These are phyloP conservation scores for Macroventuria anomochaeta DNA, from an alignment of 2,329 filamentous ascomycete species.

Conservation along the genomic window DNA sequence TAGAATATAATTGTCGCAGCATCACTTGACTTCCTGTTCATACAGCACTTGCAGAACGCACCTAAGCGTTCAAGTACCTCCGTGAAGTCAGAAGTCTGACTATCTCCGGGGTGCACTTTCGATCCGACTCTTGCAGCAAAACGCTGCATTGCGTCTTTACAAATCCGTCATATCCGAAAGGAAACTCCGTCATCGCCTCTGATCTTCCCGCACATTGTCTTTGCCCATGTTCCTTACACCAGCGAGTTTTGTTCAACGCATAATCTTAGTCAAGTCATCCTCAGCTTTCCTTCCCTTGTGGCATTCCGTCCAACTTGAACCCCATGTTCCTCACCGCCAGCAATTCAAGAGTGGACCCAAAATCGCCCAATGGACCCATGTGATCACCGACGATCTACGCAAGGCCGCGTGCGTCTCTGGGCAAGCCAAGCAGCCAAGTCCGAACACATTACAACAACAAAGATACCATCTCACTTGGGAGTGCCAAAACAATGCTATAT, in stretches of 20 bases:
- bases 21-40: too few relatives aligned
- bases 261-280: background rate
- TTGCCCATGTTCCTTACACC: too few relatives aligned
- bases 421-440: slow-evolving; percentile 20
- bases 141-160: too few relatives aligned
- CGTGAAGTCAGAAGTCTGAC: too few relatives aligned
- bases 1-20: too few relatives aligned
- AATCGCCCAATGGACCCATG: slow-evolving; percentile 2
- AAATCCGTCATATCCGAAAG: too few relatives aligned
- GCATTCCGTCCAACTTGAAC: background rate
- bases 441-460: slow-evolving; percentile 2
- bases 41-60: too few relatives aligned
- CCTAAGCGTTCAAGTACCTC: too few relatives aligned
- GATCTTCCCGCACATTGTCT: too few relatives aligned
- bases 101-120: too few relatives aligned
- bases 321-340: slow-evolving; percentile 11
- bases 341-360: background rate
- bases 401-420: slow-evolving; percentile 14
- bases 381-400: slow-evolving; percentile 17
- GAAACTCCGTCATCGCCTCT: too few relatives aligned
- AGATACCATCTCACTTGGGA: background rate
- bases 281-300: background rate
- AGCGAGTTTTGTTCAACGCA: background rate
- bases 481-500: background rate
- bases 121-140: too few relatives aligned